Conservation (phyloP, 495 filamentous ascomycete genomes). For the Terfezia boudieri region DNA sequence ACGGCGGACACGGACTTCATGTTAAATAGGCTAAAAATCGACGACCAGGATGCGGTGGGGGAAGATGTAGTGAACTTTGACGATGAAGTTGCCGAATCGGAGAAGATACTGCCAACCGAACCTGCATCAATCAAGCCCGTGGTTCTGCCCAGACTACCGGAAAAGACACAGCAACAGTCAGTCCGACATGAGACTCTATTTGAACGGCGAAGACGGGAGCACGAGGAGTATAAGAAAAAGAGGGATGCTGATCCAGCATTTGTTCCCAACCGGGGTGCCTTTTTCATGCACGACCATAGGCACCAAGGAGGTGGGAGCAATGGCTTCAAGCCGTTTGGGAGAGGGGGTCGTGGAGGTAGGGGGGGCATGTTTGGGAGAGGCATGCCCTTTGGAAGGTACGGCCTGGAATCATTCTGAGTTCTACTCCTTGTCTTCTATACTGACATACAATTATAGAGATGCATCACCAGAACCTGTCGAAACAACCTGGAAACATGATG, state of each 20-base stretch:
- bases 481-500: neutral
- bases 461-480: neutral
- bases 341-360: conserved; percentile 30
- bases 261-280: conserved; percentile 81
- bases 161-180: conserved; percentile 16
- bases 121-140: conserved; percentile 9
- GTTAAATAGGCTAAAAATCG: conserved; percentile 60
- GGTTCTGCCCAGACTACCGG: conserved; percentile 13
- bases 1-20: conserved; percentile 64
- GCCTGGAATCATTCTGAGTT: too few relatives aligned
- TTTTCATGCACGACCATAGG: conserved; percentile 93
- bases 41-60: conserved; percentile 30
- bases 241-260: conserved; percentile 80
- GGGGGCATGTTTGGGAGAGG: conserved; percentile 10
- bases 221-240: conserved; percentile 73
- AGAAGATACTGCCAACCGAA: conserved; percentile 19
- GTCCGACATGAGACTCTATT: conserved; percentile 28
- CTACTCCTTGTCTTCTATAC: too few relatives aligned
- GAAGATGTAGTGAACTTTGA: conserved; percentile 45
- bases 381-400: conserved; percentile 11
- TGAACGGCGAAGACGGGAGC: conserved; percentile 56
- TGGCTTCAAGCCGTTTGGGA: conserved; percentile 47
- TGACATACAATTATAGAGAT: neutral
- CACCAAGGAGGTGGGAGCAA: conserved; percentile 36
- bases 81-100: conserved; percentile 23